phyloP scores from a whole-genome alignment of 257 asterid genomes.

The Coffea canephora region DNA sequence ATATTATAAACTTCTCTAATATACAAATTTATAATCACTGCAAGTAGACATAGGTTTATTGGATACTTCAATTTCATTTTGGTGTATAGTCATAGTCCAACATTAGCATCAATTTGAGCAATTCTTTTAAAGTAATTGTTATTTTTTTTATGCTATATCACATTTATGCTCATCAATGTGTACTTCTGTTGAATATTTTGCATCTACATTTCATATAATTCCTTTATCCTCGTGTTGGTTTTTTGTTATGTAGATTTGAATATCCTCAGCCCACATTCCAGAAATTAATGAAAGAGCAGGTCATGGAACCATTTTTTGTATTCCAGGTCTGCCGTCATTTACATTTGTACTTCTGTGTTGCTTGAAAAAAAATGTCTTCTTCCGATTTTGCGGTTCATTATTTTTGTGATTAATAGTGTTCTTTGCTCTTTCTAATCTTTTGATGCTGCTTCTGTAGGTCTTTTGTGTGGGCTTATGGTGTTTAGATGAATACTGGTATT shows the following conservation, averaged over 20 bases:
- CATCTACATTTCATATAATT: neutral
- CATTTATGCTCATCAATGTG: neutral
- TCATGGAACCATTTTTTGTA: conserved; percentile 93
- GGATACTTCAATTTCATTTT: neutral
- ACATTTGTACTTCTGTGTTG: conserved; percentile 11
- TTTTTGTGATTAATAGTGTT: neutral
- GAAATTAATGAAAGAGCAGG: conserved; percentile 91
- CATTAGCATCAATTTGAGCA: neutral
- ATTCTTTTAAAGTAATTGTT: too few species aligned
- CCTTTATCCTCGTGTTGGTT: conserved; percentile 8
- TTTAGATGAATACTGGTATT: conserved; percentile 96
- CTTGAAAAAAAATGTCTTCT: conserved; percentile 3
- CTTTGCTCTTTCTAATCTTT: conserved; percentile 13
- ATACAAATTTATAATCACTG: neutral
- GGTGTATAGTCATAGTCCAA: neutral
- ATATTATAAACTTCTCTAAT: neutral
- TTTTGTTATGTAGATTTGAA: conserved; percentile 66
- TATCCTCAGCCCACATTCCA: conserved; percentile 98
- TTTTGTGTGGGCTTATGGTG: conserved; percentile 99
- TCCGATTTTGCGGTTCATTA: conserved; percentile 5
- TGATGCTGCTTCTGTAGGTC: conserved; percentile 53
- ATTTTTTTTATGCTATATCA: neutral
- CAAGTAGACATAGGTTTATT: neutral
- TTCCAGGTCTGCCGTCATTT: conserved; percentile 68
- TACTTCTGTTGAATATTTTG: neutral